phyloP scores from a whole-genome alignment of 169 alveolate genomes.

The Eimeria maxima region DNA sequence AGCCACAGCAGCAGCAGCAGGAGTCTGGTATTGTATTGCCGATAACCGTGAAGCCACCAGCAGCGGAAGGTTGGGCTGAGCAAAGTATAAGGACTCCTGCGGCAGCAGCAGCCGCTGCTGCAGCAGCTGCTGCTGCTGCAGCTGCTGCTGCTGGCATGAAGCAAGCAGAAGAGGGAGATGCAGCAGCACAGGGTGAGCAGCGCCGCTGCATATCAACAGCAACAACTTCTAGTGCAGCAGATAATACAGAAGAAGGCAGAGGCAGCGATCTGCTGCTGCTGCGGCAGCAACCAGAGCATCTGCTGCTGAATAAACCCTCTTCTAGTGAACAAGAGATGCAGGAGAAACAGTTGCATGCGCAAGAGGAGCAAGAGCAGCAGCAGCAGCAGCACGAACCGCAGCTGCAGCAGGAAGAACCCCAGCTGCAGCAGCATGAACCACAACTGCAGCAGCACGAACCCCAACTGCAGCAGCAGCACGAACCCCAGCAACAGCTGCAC shows the following conservation, averaged over 20 bases:
- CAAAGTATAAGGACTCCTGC: neutral
- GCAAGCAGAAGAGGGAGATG: neutral
- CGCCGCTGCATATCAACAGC: conserved; percentile 58
- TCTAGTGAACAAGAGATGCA: neutral
- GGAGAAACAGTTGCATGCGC: too few relatives aligned
- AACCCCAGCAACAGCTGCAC: too few relatives aligned
- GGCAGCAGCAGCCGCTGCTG: neutral
- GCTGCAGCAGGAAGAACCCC: too few relatives aligned
- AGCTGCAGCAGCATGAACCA: too few relatives aligned
- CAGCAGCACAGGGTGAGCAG: conserved; percentile 5
- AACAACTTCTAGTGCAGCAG: conserved; percentile 50
- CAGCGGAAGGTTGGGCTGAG: conserved; percentile 14
- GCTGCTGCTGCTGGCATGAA: conserved; percentile 10
- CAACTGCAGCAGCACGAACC: too few relatives aligned
- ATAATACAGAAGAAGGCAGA: neutral
- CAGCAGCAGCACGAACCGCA: too few relatives aligned
- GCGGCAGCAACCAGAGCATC: neutral
- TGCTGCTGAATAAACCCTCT: neutral
- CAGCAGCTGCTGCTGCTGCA: conserved; percentile 18
- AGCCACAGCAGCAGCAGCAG: conserved; percentile 51
- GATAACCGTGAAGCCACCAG: neutral
- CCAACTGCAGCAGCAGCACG: too few relatives aligned
- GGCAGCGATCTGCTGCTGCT: conserved; percentile 22
- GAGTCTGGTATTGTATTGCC: neutral
- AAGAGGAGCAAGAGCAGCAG: too few relatives aligned